These are phyloP conservation scores for Litsea cubeba DNA, from an alignment of 164 flowering plant species.

Conservation along the genomic window DNA sequence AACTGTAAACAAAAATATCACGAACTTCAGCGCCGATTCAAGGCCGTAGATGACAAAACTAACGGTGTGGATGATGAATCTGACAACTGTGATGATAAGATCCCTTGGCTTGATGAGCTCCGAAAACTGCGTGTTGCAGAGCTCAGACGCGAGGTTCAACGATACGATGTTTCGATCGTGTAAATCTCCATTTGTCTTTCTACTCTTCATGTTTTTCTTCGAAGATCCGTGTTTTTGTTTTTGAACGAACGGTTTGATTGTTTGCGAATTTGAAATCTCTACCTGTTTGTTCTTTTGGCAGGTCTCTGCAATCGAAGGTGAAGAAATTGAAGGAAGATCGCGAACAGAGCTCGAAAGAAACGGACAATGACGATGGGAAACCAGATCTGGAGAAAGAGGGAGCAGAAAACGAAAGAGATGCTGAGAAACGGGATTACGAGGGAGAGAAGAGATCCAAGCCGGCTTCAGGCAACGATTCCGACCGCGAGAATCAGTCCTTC, in stretches of 20 bases:
- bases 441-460: not conserved
- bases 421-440: not conserved
- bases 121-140: conserved; percentile 72
- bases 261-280: no score
- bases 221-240: no score
- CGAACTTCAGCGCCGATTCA: conserved; percentile 64
- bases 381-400: conserved; percentile 51
- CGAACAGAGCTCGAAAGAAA: conserved; percentile 28
- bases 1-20: conserved; percentile 48
- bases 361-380: conserved; percentile 9
- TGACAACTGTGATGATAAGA: conserved; percentile 5
- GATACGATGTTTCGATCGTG: conserved; percentile 75
- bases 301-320: conserved; percentile 77
- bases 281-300: conserved; percentile 2
- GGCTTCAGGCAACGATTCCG: conserved; percentile 22
- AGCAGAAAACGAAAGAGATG: not conserved
- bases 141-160: conserved; percentile 61
- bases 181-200: conserved; percentile 20
- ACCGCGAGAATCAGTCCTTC: conserved; percentile 20
- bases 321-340: conserved; percentile 68
- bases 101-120: conserved; percentile 75
- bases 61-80: conserved; percentile 2
- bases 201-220: not conserved
- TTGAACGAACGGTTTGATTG: no score
- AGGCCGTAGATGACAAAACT: not conserved